These are phyloP conservation scores for Parathielavia hyrcaniae DNA, from an alignment of 495 filamentous ascomycete genomes.

Conservation along the genomic window DNA sequence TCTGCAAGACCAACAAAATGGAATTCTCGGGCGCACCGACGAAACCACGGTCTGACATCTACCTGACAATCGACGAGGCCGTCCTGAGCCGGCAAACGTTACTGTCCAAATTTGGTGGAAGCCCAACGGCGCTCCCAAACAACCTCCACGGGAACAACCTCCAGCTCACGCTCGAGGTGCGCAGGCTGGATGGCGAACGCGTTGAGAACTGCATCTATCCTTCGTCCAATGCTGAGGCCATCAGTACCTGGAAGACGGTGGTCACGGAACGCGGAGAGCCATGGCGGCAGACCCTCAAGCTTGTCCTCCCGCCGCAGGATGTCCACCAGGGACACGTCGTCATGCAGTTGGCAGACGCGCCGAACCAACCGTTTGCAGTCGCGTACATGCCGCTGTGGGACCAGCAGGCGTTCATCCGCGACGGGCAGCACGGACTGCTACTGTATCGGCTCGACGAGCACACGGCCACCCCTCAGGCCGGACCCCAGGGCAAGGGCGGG, in stretches of 20 bases:
- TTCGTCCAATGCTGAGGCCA: conserved; percentile 64
- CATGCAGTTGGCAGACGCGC: conserved; percentile 79
- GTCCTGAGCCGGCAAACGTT: conserved; percentile 68
- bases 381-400: conserved; percentile 94
- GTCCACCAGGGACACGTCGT: conserved; percentile 81
- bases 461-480: conserved; percentile 52
- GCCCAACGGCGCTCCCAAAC: conserved; percentile 61
- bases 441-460: conserved; percentile 88
- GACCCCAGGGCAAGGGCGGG: conserved; percentile 59
- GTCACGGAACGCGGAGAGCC: conserved; percentile 67
- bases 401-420: conserved; percentile 79
- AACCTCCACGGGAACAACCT: conserved; percentile 62
- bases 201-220: conserved; percentile 83
- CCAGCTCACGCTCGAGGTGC: conserved; percentile 84
- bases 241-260: conserved; percentile 82
- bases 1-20: conserved; percentile 75
- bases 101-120: conserved; percentile 71
- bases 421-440: conserved; percentile 74
- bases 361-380: conserved; percentile 79
- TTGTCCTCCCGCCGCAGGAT: conserved; percentile 72
- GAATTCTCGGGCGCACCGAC: conserved; percentile 93
- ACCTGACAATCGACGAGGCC: conserved; percentile 74
- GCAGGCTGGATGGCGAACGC: conserved; percentile 66
- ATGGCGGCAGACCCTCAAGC: conserved; percentile 83
- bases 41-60: conserved; percentile 85